phyloP scores from a whole-genome alignment of 306 rosid species.

The Vigna hirtella region DNA sequence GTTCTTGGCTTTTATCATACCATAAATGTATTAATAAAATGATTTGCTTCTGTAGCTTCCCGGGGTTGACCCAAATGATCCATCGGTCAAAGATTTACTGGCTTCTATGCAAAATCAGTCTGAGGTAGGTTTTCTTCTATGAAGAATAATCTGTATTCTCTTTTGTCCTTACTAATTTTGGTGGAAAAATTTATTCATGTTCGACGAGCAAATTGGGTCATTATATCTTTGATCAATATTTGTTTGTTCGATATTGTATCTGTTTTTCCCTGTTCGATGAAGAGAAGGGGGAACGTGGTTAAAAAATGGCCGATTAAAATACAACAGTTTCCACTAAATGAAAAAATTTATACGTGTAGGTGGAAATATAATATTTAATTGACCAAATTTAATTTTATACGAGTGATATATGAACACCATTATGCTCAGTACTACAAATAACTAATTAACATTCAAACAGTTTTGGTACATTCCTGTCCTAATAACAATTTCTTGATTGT shows the following conservation, averaged over 20 bases:
- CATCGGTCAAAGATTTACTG: constrained; percentile 92
- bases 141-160: constrained; percentile 5
- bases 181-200: neutral
- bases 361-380: constrained; percentile 2
- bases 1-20: no score
- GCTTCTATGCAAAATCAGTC: constrained; percentile 96
- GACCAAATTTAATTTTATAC: neutral
- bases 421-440: neutral
- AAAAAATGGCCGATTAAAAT: neutral
- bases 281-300: neutral
- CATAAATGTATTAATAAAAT: constrained; percentile 31
- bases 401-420: neutral
- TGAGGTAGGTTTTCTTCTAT: constrained; percentile 58
- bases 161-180: neutral
- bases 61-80: constrained; percentile 97
- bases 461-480: constrained; percentile 36
- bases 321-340: neutral
- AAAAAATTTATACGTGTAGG: constrained; percentile 7
- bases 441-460: neutral
- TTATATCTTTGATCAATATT: neutral
- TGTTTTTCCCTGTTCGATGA: neutral
- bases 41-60: constrained; percentile 79
- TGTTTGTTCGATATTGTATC: neutral
- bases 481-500: constrained; percentile 34
- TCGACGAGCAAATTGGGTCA: neutral